Evolutionary conservation across 805 yeast genomes (phyloP), one percentile per base, ranked within the genome.

Genomic region (Candida germanica): DNA sequence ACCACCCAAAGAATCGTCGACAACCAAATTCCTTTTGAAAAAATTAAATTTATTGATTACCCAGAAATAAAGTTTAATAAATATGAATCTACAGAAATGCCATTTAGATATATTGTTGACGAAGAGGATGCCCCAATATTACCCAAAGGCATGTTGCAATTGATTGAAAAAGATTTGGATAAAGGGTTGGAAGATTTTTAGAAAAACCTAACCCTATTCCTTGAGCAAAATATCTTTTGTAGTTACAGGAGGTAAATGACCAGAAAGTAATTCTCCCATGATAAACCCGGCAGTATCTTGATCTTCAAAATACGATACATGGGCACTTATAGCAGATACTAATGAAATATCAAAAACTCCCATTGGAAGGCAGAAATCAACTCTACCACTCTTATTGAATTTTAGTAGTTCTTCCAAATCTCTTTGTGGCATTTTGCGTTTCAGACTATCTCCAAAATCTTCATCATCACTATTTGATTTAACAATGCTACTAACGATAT

Each of bases 41-140:
- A 84, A 34, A 87, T 93, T 43, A 75, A 77, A 38, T 91, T 87
- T 56, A 78, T 91, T 35, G 98, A 93, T 58, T 88, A 86, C 56
- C 98, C 98, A 3, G 98, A 91, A 60, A 83, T 91, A 49, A 77
- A 87, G 55, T 91, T 85, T 66, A 82, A 71, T 60, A 83, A 82
- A 56, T 78, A 85, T 53, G 98, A 93, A 60, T 85, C 95, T 3
- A 88, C 96, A 0, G 97, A 91, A 56, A 91, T 91, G 98, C 98
- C 98, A 3, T 91, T 91, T 66, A 73, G 98, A 54, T 91, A 91
- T 51, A 83, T 91, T 12, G 61, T 80, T 40, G 85, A 84, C 48
- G 57, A 52, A 0, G 48, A 71, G 1, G 78, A 77, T 3, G 72
- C 75, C 42, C 98, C 98, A 1, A 84, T 93, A 8, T 68, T 91